Evolutionary conservation across 345 rosid species (phyloP), one percentile per base, ranked within the genome.

Genomic region (Dimocarpus longan): DNA sequence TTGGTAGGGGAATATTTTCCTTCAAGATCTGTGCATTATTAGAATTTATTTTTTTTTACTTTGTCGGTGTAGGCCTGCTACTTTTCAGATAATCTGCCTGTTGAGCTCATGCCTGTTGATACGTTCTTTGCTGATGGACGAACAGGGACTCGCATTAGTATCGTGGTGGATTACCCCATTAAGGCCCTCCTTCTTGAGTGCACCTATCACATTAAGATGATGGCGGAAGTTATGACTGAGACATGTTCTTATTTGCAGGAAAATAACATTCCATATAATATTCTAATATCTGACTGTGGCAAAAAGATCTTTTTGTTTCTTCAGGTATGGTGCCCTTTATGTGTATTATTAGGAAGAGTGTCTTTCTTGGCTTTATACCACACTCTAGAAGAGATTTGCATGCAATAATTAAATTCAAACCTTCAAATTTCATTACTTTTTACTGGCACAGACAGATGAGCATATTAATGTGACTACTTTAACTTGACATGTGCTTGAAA

Each of bases 241-340:
- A 81, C 76, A 59, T 79, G 86, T 79, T 68, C 39, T 76, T 74
- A 52, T 66, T 79, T 86, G 65, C 71, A 13, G 76, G 79, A 80
- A 66, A 81, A 59, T 77, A 78, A 64, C 68, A 62, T 81, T 50
- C 72, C 71, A 3, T 78, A 76, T 67, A 86, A 77, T 76, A 70
- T 86, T 82, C 78, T 83, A 63, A 76, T 86, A 50, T 76, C 86
- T n/a, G 80, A 79, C 76, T 63, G 69, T 24, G 86, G 86, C 54
- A 83, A 63, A 63, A 81, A 62, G 80, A 70, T 67, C 24, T 81
- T 81, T 78, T 40, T 86, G 82, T 86, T 86, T 77, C 85, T 81
- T 81, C 83, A 70, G 86, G 88, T 86, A 81, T 72, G 68, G 18
- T 66, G 46, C 26, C 69, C 68, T 54, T 9, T 18, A 32, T 60